Percentiles rank a stretch among this genome's conserved stretches.
These are phyloP conservation scores for Atalantia buxifolia DNA, from an alignment of 345 rosid genomes.

Conservation along the genomic window DNA sequence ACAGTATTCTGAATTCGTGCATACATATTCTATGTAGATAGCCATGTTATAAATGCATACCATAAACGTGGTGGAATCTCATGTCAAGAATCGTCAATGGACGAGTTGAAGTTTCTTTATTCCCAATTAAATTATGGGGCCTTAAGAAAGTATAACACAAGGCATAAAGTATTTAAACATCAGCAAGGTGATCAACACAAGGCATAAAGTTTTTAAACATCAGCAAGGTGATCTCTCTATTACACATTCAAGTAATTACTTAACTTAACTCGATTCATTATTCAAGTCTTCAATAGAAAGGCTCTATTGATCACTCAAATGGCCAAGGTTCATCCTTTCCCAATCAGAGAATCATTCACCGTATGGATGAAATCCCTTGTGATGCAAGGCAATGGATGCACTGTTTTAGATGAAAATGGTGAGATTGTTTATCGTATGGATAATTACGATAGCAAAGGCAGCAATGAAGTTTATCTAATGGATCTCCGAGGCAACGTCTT, in stretches of 20 bases:
- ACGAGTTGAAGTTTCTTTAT: background rate
- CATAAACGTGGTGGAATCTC: constrained; percentile 1
- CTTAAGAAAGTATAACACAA: no score
- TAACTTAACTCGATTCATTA: background rate
- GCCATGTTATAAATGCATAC: background rate
- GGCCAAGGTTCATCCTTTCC: constrained; percentile 51
- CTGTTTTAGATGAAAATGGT: constrained; percentile 50
- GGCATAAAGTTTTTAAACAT: background rate
- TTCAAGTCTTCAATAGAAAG: background rate
- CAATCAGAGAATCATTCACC: constrained; percentile 41
- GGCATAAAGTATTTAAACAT: background rate
- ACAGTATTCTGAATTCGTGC: background rate
- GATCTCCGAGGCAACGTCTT: constrained; percentile 55
- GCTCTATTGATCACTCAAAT: constrained; percentile 11
- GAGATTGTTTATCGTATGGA: constrained; percentile 55
- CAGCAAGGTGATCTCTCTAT: background rate
- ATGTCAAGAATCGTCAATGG: no score
- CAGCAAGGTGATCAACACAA: background rate
- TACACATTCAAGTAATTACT: no score
- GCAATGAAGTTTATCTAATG: constrained; percentile 56
- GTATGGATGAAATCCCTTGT: constrained; percentile 76
- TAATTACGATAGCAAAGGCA: constrained; percentile 46
- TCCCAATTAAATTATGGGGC: background rate
- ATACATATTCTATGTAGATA: background rate
- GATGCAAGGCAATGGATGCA: constrained; percentile 59